Evolutionary conservation across 2,329 filamentous ascomycete species (phyloP).

Genomic region (Nigrospora osmanthi): DNA sequence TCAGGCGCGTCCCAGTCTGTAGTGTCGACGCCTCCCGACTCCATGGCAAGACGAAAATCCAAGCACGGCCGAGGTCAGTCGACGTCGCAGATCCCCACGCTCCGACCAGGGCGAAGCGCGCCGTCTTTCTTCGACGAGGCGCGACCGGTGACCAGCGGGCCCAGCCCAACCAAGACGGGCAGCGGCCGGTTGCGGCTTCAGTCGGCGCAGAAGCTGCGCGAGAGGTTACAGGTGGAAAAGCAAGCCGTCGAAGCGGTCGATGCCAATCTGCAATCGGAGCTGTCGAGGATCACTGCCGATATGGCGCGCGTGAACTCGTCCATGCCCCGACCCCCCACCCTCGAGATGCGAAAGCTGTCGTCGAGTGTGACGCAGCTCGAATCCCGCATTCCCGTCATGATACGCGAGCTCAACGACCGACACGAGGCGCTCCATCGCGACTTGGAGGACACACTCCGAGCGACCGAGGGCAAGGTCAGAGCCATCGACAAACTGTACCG

Average conservation of each 20-base stretch:
- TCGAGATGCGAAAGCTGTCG: slow-evolving; percentile 41
- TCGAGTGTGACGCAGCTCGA: slow-evolving; percentile 60
- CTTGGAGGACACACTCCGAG: slow-evolving; percentile 61
- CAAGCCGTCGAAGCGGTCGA: slow-evolving; percentile 64
- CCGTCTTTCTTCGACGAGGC: background rate
- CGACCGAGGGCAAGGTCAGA: slow-evolving; percentile 70
- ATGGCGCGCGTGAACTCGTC: slow-evolving; percentile 51
- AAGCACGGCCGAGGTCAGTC: slow-evolving; percentile 43
- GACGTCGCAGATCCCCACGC: slow-evolving; percentile 45
- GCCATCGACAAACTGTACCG: slow-evolving; percentile 81
- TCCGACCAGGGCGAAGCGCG: slow-evolving; percentile 22
- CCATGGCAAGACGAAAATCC: slow-evolving; percentile 10
- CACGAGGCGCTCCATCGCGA: slow-evolving; percentile 62
- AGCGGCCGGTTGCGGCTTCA: slow-evolving; percentile 58
- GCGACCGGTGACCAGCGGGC: slow-evolving; percentile 10
- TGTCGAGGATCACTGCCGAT: slow-evolving; percentile 75
- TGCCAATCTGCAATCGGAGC: slow-evolving; percentile 62
- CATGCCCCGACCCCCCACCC: slow-evolving; percentile 25
- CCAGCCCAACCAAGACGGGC: slow-evolving; percentile 29
- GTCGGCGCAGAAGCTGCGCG: slow-evolving; percentile 68
- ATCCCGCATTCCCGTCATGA: slow-evolving; percentile 50
- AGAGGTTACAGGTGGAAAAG: slow-evolving; percentile 78
- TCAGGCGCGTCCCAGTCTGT: slow-evolving; percentile 12
- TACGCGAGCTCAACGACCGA: slow-evolving; percentile 51
- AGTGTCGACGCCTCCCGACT: slow-evolving; percentile 8